Evolutionary conservation across 805 yeast genomes (phyloP).

Genomic region (Sungouiella thailandica): DNA sequence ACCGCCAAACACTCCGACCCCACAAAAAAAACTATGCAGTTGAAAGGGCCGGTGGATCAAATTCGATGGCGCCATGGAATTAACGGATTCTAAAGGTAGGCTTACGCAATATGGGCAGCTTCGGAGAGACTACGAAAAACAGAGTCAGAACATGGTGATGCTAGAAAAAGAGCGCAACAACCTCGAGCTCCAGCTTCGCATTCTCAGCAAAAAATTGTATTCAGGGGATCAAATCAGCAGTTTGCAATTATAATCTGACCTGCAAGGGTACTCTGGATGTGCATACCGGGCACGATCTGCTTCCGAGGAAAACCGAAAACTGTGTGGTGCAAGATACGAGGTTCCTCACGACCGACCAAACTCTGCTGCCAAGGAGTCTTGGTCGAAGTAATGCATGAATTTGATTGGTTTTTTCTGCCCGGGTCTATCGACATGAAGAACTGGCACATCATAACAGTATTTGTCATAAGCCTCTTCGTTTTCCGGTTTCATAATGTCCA

Average conservation of each 20-base stretch:
- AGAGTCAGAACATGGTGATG: slow-evolving; percentile 9
- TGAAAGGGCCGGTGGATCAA: slow-evolving; percentile 9
- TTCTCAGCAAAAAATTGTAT: too few species aligned
- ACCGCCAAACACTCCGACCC: too few species aligned
- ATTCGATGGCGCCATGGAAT: slow-evolving; percentile 2
- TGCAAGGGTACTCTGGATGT: too few species aligned
- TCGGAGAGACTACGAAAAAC: slow-evolving; percentile 8
- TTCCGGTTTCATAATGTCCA: slow-evolving; percentile 57
- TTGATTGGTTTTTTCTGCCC: slow-evolving; percentile 45
- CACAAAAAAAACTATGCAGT: background rate
- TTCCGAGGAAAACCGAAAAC: too few species aligned
- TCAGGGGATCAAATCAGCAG: too few species aligned
- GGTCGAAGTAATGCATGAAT: slow-evolving; percentile 64
- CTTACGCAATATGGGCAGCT: slow-evolving; percentile 3
- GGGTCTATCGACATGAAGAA: slow-evolving; percentile 56
- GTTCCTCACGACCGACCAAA: slow-evolving; percentile 18
- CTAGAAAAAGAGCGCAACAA: slow-evolving; percentile 13
- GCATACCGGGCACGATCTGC: too few species aligned
- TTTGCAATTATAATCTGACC: too few species aligned
- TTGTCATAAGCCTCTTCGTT: slow-evolving; percentile 64
- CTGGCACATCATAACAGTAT: slow-evolving; percentile 78
- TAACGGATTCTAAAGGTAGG: background rate
- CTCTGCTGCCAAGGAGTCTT: slow-evolving; percentile 50
- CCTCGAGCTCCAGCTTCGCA: too few species aligned
- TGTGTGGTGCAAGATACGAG: too few species aligned